Evolutionary conservation across 139 green algal species (phyloP).

Genomic region (Coelastrella sp.): DNA sequence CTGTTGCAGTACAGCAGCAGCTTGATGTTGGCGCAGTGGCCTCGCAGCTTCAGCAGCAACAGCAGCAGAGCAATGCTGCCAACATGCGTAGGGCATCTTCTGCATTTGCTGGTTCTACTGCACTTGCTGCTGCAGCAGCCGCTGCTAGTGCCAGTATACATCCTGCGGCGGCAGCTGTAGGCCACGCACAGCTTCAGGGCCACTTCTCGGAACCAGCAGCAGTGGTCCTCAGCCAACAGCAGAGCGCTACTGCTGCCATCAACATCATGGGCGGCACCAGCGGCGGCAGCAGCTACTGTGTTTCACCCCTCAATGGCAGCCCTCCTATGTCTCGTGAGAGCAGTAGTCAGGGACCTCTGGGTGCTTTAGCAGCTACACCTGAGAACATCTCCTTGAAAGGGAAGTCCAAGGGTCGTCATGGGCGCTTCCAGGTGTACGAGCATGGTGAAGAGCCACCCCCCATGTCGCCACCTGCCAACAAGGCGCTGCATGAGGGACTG

Average conservation of each 20-base stretch:
- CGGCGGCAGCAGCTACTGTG: conserved; percentile 24
- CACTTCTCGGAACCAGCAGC: conserved; percentile 29
- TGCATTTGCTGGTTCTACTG: conserved; percentile 20
- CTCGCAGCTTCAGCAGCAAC: conserved; percentile 1
- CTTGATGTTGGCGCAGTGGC: not conserved
- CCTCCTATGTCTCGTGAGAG: conserved; percentile 55
- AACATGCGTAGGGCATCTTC: conserved; percentile 30
- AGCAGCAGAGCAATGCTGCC: not conserved
- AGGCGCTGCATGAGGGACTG: not conserved
- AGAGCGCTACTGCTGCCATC: not conserved
- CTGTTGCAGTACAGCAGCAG: not conserved
- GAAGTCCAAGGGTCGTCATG: conserved; percentile 57
- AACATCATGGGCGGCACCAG: not conserved
- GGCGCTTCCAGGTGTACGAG: conserved; percentile 84
- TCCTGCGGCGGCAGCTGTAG: not conserved
- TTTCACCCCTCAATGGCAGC: conserved; percentile 16
- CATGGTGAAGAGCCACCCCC: conserved; percentile 49
- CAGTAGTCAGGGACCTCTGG: conserved; percentile 49
- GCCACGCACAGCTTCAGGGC: not conserved
- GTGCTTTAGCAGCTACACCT: not conserved
- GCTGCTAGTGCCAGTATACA: not conserved
- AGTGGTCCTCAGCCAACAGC: not conserved
- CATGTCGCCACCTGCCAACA: conserved; percentile 46
- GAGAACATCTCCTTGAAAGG: conserved; percentile 29
- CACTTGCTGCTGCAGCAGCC: conserved; percentile 10